Percentiles rank a stretch among this genome's conserved stretches.
Evolutionary conservation across 352 stramenopile genomes (phyloP).

Genomic region (Phytopythium ostracodes): DNA sequence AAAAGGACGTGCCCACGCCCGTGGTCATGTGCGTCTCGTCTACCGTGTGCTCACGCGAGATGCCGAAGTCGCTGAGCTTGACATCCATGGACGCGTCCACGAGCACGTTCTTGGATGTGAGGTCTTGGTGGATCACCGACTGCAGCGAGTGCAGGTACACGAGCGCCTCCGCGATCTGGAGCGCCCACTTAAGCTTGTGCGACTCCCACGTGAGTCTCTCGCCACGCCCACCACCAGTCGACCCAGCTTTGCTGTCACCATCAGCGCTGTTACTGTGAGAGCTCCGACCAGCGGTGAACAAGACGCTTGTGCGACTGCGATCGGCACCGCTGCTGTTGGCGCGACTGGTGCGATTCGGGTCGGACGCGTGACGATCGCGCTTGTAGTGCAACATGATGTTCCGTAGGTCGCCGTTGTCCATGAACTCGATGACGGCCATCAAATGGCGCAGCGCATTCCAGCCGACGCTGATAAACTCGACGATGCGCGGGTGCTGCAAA

Average conservation of each 20-base stretch:
- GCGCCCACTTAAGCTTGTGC: conserved; percentile 9
- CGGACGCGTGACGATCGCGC: conserved; percentile 29
- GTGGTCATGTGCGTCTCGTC: conserved; percentile 60
- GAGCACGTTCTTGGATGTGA: conserved; percentile 81
- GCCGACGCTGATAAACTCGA: conserved; percentile 60
- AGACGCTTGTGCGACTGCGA: not conserved
- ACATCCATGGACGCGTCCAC: conserved; percentile 31
- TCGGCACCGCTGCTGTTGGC: conserved; percentile 5
- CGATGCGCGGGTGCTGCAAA: conserved; percentile 50
- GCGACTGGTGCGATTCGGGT: conserved; percentile 8
- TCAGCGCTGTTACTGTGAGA: conserved; percentile 1
- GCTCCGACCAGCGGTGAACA: conserved; percentile 8
- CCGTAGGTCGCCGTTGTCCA: conserved; percentile 59
- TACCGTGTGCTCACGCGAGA: conserved; percentile 31
- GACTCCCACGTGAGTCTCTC: conserved; percentile 3
- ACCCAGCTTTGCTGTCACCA: not conserved
- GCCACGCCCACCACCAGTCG: not conserved
- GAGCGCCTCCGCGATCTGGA: conserved; percentile 31
- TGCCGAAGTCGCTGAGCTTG: conserved; percentile 72
- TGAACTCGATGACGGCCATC: conserved; percentile 56
- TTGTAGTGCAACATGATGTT: conserved; percentile 53
- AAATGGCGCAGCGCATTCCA: conserved; percentile 50
- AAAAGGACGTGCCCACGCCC: conserved; percentile 61
- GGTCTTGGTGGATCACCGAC: conserved; percentile 65
- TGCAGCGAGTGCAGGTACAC: conserved; percentile 43